phyloP scores from a whole-genome alignment of 371 early-diverging fungal genomes.

The Mucor saturninus region DNA sequence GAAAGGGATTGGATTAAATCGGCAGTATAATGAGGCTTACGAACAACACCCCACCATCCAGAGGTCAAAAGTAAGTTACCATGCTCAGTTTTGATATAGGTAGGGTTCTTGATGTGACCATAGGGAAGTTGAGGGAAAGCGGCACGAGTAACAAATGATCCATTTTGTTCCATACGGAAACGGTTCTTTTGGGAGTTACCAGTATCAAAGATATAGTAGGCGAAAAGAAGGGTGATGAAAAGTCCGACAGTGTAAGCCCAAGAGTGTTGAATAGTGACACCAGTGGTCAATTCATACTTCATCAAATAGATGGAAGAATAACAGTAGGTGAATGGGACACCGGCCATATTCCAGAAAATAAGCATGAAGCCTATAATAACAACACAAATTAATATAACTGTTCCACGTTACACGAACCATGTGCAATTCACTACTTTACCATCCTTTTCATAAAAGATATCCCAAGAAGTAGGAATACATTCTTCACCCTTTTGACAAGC shows the following conservation, averaged over 20 bases:
- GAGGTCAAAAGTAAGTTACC: conserved; percentile 77
- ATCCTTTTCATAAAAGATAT: conserved; percentile 65
- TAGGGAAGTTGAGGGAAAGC: conserved; percentile 72
- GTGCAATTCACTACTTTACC: conserved; percentile 34
- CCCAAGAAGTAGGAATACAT: conserved; percentile 79
- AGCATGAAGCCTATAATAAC: conserved; percentile 57
- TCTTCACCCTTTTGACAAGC: conserved; percentile 82
- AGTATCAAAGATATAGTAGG: conserved; percentile 63
- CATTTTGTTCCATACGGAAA: conserved; percentile 79
- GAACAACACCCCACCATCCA: conserved; percentile 89
- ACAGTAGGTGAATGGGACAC: conserved; percentile 68
- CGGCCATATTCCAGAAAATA: conserved; percentile 66
- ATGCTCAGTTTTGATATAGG: conserved; percentile 75
- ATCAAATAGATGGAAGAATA: conserved; percentile 59
- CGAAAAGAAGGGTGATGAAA: conserved; percentile 42
- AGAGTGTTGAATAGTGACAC: conserved; percentile 44
- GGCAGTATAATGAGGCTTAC: conserved; percentile 87
- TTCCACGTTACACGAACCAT: not conserved
- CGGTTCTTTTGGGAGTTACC: conserved; percentile 90
- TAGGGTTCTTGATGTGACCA: conserved; percentile 72
- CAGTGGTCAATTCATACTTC: conserved; percentile 50
- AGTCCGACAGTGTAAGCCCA: conserved; percentile 46
- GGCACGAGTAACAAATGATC: conserved; percentile 58
- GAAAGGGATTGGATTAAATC: conserved; percentile 84
- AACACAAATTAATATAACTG: not conserved